Percentiles rank a stretch among this genome's conserved stretches.
Conservation (phyloP, 768 basidiomycete genomes). For the Dentipellis fragilis region DNA sequence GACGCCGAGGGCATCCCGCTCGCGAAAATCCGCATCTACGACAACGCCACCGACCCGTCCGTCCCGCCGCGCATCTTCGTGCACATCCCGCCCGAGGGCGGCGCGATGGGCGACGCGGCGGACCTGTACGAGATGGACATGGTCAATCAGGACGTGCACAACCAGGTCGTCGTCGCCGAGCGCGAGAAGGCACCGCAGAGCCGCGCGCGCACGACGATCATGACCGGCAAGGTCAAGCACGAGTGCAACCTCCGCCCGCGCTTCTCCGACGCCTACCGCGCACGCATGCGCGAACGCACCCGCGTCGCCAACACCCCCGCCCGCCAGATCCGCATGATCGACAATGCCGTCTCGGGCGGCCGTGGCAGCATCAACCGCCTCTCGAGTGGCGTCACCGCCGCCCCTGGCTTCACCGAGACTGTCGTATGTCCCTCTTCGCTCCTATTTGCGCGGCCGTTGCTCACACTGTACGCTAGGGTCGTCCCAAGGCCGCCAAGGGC, state of each 20-base stretch:
- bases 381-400: conserved; percentile 61
- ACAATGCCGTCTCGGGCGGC: conserved; percentile 61
- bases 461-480: conserved; percentile 15
- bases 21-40: conserved; percentile 79
- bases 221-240: conserved; percentile 75
- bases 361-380: conserved; percentile 69
- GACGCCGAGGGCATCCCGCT: conserved; percentile 69
- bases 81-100: conserved; percentile 45
- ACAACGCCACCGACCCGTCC: conserved; percentile 22
- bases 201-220: conserved; percentile 65
- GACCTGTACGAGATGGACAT: conserved; percentile 82
- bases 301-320: conserved; percentile 54
- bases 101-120: background rate
- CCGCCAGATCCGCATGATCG: conserved; percentile 64
- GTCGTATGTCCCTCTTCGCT: conserved; percentile 36
- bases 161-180: conserved; percentile 80
- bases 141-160: conserved; percentile 76
- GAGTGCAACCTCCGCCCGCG: conserved; percentile 66
- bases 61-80: conserved; percentile 54
- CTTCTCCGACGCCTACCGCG: conserved; percentile 57
- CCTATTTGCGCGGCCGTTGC: conserved; percentile 4
- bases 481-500: conserved; percentile 57
- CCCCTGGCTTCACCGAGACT: conserved; percentile 53
- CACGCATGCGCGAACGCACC: conserved; percentile 62
- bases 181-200: conserved; percentile 53